Percentiles rank a stretch among this genome's conserved stretches.
phyloP scores from a whole-genome alignment of 2,329 filamentous ascomycete genomes.

The Botryotinia convoluta region DNA sequence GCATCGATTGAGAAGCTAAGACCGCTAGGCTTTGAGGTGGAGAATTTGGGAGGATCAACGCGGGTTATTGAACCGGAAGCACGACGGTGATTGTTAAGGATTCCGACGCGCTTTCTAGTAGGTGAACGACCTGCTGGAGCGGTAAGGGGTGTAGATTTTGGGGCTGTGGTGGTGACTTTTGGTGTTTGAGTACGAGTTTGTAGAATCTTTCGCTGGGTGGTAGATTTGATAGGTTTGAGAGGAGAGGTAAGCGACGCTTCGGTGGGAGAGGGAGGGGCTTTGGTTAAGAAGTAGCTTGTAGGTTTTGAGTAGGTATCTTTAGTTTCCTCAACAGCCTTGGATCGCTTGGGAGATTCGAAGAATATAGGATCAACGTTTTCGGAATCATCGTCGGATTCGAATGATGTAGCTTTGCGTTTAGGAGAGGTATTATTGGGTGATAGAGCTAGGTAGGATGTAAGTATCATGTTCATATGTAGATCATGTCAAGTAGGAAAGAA shows the following conservation, averaged over 20 bases:
- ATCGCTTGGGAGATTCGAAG: conserved; percentile 53
- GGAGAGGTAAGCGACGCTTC: conserved; percentile 26
- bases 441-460: conserved; percentile 27
- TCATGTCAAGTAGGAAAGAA: background rate
- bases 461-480: conserved; percentile 25
- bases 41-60: conserved; percentile 64
- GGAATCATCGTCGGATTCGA: conserved; percentile 47
- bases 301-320: conserved; percentile 17
- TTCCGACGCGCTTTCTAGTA: conserved; percentile 67
- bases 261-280: conserved; percentile 38
- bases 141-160: conserved; percentile 54
- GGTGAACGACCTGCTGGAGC: conserved; percentile 81
- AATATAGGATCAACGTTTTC: conserved; percentile 61
- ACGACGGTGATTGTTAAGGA: conserved; percentile 63
- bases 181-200: conserved; percentile 52
- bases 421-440: conserved; percentile 24
- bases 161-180: conserved; percentile 44
- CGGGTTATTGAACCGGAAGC: conserved; percentile 63
- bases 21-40: conserved; percentile 45
- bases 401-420: conserved; percentile 59
- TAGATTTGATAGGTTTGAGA: conserved; percentile 27
- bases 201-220: conserved; percentile 42
- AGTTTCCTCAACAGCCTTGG: conserved; percentile 15
- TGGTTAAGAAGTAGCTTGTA: conserved; percentile 34
- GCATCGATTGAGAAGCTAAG: conserved; percentile 79